Conservation (phyloP, 768 basidiomycete genomes). For the Hypsizygus marmoreus region DNA sequence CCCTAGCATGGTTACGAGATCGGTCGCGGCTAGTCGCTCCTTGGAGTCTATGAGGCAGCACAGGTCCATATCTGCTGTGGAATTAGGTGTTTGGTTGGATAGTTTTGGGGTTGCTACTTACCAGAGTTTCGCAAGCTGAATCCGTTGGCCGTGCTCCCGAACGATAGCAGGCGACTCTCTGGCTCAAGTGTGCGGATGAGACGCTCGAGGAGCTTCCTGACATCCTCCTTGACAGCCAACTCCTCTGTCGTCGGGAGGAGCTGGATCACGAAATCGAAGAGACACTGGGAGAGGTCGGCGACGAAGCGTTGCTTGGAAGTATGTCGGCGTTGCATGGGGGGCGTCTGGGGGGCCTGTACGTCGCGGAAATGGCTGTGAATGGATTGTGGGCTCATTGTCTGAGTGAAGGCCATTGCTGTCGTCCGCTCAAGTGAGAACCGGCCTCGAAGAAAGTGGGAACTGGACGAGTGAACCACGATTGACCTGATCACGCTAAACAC, state of each 20-base stretch:
- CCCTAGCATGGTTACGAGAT: conserved; percentile 93
- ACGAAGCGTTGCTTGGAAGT: conserved; percentile 65
- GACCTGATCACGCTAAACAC: conserved; percentile 23
- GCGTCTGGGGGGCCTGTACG: conserved; percentile 26
- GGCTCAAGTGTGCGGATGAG: conserved; percentile 96
- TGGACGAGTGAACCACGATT: conserved; percentile 18
- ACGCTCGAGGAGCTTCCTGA: conserved; percentile 90
- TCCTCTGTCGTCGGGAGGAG: conserved; percentile 89
- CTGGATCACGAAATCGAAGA: conserved; percentile 93
- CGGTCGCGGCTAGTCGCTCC: conserved; percentile 75
- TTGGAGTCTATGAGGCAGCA: conserved; percentile 94
- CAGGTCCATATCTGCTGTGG: conserved; percentile 90
- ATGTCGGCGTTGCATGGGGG: conserved; percentile 41
- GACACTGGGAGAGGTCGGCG: conserved; percentile 82
- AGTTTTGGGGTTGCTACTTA: conserved; percentile 28
- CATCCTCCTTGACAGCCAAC: conserved; percentile 93
- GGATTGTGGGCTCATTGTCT: conserved; percentile 39
- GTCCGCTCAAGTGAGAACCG: conserved; percentile 17
- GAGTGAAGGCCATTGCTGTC: conserved; percentile 41
- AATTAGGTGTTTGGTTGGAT: background rate
- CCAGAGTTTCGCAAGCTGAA: conserved; percentile 97
- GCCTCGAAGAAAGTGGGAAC: conserved; percentile 18
- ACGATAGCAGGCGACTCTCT: conserved; percentile 85
- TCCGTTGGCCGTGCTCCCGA: conserved; percentile 96
- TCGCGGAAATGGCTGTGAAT: conserved; percentile 38